phyloP scores from a whole-genome alignment of 192 early-diverging fungal species.

The Rhizophagus prolifer region DNA sequence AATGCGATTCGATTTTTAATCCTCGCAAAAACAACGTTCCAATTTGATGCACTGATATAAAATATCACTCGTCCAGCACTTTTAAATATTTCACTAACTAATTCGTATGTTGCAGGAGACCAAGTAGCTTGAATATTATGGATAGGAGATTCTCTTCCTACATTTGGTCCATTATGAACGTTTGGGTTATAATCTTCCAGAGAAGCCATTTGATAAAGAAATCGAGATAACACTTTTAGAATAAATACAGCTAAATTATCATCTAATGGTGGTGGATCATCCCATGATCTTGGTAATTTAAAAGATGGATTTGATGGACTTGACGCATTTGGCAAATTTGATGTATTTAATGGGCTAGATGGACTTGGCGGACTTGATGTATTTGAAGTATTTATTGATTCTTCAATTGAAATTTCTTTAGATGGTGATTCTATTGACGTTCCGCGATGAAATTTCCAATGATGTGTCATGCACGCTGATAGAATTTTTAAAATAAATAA shows the following conservation, averaged over 20 bases:
- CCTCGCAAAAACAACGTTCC: conserved; percentile 75
- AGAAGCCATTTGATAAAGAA: conserved; percentile 56
- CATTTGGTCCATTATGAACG: conserved; percentile 27
- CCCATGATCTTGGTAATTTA: conserved; percentile 21
- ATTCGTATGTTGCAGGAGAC: conserved; percentile 41
- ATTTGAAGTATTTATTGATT: conserved; percentile 18
- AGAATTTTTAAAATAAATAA: conserved; percentile 82
- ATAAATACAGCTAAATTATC: conserved; percentile 67
- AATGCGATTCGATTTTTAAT: conserved; percentile 65
- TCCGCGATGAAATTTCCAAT: conserved; percentile 75
- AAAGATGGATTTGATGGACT: not conserved
- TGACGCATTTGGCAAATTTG: not conserved
- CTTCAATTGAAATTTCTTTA: not conserved
- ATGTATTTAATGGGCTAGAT: too few species aligned
- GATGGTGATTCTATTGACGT: conserved; percentile 35
- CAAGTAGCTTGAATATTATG: conserved; percentile 12
- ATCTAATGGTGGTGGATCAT: conserved; percentile 77
- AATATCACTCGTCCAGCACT: conserved; percentile 81
- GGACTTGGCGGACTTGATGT: not conserved
- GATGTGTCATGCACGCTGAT: conserved; percentile 80
- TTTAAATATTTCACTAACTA: conserved; percentile 75
- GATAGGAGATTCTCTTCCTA: conserved; percentile 27
- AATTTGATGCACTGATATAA: conserved; percentile 88
- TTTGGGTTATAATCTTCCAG: conserved; percentile 46
- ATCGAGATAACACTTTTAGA: conserved; percentile 59